These are phyloP conservation scores for Xylariaceae sp. DNA, from an alignment of 2,329 filamentous ascomycete genomes.

Conservation along the genomic window DNA sequence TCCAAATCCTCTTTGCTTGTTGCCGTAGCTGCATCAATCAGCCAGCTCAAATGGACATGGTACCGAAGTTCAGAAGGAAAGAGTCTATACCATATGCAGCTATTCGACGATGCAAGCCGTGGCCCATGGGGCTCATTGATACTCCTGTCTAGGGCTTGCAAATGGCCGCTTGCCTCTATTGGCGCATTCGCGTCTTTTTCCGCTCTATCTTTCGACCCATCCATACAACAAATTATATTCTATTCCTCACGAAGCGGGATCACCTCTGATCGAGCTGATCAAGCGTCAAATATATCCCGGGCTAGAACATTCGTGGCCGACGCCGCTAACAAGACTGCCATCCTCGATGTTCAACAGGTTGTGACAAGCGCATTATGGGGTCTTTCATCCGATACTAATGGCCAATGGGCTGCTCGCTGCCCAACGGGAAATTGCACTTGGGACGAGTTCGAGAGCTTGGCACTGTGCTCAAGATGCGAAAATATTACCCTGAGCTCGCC, in stretches of 20 bases:
- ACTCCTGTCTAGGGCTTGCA: not conserved
- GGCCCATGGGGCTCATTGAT: conserved; percentile 5
- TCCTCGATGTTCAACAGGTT: not conserved
- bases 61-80: conserved; percentile 1
- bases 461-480: conserved; percentile 4
- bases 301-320: not conserved
- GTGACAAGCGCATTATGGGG: not conserved
- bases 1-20: conserved; percentile 7
- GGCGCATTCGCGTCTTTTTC: conserved; percentile 7
- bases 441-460: conserved; percentile 6
- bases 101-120: conserved; percentile 10
- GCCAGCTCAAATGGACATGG: conserved; percentile 16
- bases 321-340: not conserved
- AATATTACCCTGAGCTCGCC: not conserved
- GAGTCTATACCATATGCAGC: conserved; percentile 1
- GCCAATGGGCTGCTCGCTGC: not conserved
- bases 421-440: conserved; percentile 6
- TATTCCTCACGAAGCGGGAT: not conserved
- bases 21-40: conserved; percentile 3
- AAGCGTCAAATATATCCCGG: not conserved
- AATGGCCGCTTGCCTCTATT: conserved; percentile 2
- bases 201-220: conserved; percentile 10
- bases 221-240: conserved; percentile 6
- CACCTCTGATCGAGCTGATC: not conserved
- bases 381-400: not conserved